Evolutionary conservation across 2,329 filamentous ascomycete species (phyloP).

Genomic region (Thielaviopsis punctulata): DNA sequence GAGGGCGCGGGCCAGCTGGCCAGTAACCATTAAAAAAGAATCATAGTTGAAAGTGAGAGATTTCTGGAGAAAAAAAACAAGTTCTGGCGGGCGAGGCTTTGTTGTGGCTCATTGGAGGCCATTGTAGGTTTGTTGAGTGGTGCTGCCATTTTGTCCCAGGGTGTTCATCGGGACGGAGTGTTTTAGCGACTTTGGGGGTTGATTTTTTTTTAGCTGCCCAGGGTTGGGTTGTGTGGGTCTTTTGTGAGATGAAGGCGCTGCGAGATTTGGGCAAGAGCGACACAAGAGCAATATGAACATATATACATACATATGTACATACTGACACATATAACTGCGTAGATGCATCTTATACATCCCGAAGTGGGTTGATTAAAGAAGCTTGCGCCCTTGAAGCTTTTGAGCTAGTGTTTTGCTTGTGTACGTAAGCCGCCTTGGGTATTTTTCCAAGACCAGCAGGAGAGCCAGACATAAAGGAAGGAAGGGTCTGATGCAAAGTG

Average conservation of each 20-base stretch:
- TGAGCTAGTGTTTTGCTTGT: background rate
- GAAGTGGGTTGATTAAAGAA: background rate
- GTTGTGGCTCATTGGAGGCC: background rate
- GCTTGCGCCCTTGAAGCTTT: too few species aligned
- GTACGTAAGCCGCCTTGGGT: background rate
- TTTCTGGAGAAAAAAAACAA: background rate
- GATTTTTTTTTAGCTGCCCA: background rate
- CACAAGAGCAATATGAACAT: background rate
- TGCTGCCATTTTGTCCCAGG: background rate
- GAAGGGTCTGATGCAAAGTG: background rate
- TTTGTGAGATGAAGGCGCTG: background rate
- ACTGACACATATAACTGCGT: background rate
- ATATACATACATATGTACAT: background rate
- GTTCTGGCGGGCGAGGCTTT: background rate
- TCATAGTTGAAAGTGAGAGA: too few species aligned
- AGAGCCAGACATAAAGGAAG: background rate
- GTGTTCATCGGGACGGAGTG: conserved; percentile 8
- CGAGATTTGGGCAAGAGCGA: background rate
- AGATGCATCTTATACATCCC: background rate
- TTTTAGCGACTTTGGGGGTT: conserved; percentile 10
- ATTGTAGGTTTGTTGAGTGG: background rate
- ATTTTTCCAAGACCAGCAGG: background rate
- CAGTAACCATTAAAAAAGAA: too few species aligned
- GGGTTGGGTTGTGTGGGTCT: background rate
- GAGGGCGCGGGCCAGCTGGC: conserved; percentile 3